Base-by-base conservation (phyloP, 2,329 filamentous ascomycete species). In the Leptographium procerum region DNA sequence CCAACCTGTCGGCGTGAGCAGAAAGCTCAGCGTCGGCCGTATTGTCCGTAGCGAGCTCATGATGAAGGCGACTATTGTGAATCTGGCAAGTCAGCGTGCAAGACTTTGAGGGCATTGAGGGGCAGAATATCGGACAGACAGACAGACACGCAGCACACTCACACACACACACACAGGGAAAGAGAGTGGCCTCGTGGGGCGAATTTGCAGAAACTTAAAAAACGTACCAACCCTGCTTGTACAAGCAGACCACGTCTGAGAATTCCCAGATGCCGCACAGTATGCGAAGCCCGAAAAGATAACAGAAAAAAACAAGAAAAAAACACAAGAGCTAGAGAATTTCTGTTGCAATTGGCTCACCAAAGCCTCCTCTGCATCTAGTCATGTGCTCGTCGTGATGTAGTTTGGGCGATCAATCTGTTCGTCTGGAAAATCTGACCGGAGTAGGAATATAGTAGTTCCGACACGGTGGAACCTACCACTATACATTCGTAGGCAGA, bases 41-140 rank as follows among this genome's bases (percentile, higher is more conserved):
- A 68, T 60, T 55, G 28, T 48, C 43, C 68, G 66, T 60, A 65
- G 53, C 14, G 64, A 61, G 62, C 66, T 69, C 68, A 70, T 70
- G 24, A n/a, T 34, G 48, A 14, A 40, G 55, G 22, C 11, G 31
- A 22, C 51, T 24, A 6, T 36, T 4, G 8, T 19, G 19, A 22
- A 31, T 26, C 16, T 24, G 29, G 4, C n/a, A 31, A n/a, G 26
- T 50, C 22, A 50, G 26, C n/a, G n/a, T n/a, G n/a, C 11, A 50
- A n/a, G 24, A n/a, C n/a, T 48, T n/a, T 10, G 3, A 26, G 9
- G 24, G 19, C 45, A 26, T n/a, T 48, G 36, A 4, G 36, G 3
- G 10, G 8, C 7, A 26, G 45, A 26, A 48, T 9, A 22, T 26
- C 22, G 24, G 43, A 22, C 43, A 45, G 43, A n/a, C 8, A 8